Evolutionary conservation across 352 stramenopile species (phyloP), one percentile per base, ranked within the genome.

Genomic region (Pythium apleroticum): DNA sequence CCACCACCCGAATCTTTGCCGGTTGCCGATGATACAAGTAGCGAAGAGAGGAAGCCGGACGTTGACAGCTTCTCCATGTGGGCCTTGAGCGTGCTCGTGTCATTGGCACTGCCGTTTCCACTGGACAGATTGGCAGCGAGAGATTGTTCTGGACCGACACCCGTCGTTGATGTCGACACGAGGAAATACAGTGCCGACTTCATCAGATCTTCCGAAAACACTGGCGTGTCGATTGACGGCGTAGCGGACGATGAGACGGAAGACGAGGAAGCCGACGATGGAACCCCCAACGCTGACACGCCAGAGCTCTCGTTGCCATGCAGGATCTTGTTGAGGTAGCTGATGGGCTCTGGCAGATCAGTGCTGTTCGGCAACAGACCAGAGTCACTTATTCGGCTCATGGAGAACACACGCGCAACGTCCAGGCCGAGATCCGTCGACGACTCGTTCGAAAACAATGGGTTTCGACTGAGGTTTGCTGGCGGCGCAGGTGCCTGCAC

Each of bases 151-250:
- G 57, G 39, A 4, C 41, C 75, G 12, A 72, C 33, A 24, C 78
- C 80, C 0, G 77, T 87, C 28, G 69, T 78, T 19, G 80, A 88
- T 31, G 77, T 74, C 0, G 81, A 88, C 25, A 84, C 71, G 10
- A 90, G 66, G 35, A 88, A 90, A 66, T 86, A 86, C 19, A 88
- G 52, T 27, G 81, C 74, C 31, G 81, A 90, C 53, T 75, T 78
- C 46, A 90, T 73, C 33, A 83, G 66, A 62, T 90, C 77, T 59
- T 90, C 81, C 19, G 81, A 88, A 57, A 86, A 87, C 65, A 80
- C 60, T n/a, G 58, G 39, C 0, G 57, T 22, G 30, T 57, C 48
- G 14, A 43, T 52, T 0, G 60, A 68, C 7, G 65, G 27, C 12
- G 49, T 12, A 7, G 48, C 37, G 24, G 56, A 48, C n/a, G 53